Conservation (phyloP, 805 yeast genomes). For the Grigorovia transvaalensis region DNA sequence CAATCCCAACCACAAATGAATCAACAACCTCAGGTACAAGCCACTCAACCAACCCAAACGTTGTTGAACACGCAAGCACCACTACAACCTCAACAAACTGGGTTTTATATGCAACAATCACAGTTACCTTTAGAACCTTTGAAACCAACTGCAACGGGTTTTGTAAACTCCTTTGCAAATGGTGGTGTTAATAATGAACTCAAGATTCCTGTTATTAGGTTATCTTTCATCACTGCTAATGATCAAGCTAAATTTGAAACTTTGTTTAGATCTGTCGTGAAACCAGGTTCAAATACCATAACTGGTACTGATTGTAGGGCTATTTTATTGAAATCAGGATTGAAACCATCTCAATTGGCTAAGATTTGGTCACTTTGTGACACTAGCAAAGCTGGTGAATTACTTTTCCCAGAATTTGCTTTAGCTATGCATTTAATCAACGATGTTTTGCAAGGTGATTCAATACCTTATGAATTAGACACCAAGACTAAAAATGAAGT, state of each 20-base stretch:
- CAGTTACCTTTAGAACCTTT: slow-evolving; percentile 25
- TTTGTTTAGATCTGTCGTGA: slow-evolving; percentile 70
- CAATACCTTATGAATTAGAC: slow-evolving; percentile 65
- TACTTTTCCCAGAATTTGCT: slow-evolving; percentile 90
- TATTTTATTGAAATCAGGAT: slow-evolving; percentile 68
- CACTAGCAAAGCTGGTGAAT: slow-evolving; percentile 71
- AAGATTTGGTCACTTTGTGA: slow-evolving; percentile 90
- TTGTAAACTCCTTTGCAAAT: slow-evolving; percentile 32
- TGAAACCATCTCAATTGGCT: slow-evolving; percentile 64
- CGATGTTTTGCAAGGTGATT: slow-evolving; percentile 63
- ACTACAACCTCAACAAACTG: slow-evolving; percentile 33
- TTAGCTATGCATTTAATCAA: slow-evolving; percentile 82
- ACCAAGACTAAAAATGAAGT: slow-evolving; percentile 72
- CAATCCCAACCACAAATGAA: slow-evolving; percentile 15
- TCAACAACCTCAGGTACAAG: slow-evolving; percentile 11
- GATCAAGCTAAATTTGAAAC: slow-evolving; percentile 85
- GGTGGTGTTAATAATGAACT: slow-evolving; percentile 45
- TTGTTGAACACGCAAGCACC: slow-evolving; percentile 20
- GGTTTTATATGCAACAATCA: slow-evolving; percentile 33
- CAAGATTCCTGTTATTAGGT: slow-evolving; percentile 63
- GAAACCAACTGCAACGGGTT: slow-evolving; percentile 39
- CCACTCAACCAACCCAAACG: slow-evolving; percentile 11
- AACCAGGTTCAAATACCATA: slow-evolving; percentile 39
- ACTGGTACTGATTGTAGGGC: slow-evolving; percentile 68
- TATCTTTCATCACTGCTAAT: slow-evolving; percentile 72